Conservation (phyloP, 2,329 filamentous ascomycete genomes). For the Aspergillus sp. region DNA sequence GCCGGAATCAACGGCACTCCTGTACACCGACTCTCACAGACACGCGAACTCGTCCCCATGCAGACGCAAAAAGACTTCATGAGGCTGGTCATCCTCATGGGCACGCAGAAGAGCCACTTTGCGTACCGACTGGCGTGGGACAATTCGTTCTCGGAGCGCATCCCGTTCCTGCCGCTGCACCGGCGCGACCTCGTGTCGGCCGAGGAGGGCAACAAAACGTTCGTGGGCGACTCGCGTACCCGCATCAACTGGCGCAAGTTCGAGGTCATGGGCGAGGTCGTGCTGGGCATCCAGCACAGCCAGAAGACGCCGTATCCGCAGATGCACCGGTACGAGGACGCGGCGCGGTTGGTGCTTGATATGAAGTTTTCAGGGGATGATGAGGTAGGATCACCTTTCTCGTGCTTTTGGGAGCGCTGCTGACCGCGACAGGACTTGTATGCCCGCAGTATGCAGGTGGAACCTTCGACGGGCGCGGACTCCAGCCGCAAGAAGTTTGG, state of each 20-base stretch:
- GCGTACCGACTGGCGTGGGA: conserved; percentile 98
- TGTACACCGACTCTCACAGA: conserved; percentile 78
- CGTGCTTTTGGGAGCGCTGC: background rate
- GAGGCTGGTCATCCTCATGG: conserved; percentile 86
- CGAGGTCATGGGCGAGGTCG: conserved; percentile 88
- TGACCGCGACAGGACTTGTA: conserved; percentile 52
- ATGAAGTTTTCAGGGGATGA: conserved; percentile 80
- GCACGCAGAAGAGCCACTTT: conserved; percentile 85
- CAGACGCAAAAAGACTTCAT: conserved; percentile 80
- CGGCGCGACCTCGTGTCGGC: conserved; percentile 86
- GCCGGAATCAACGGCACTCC: conserved; percentile 88
- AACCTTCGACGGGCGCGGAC: conserved; percentile 43
- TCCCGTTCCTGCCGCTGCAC: conserved; percentile 90
- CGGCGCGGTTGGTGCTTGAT: conserved; percentile 74
- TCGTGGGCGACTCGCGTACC: conserved; percentile 69
- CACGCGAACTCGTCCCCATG: conserved; percentile 69
- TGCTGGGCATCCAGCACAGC: conserved; percentile 86
- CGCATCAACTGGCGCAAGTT: conserved; percentile 98
- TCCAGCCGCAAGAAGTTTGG: conserved; percentile 42
- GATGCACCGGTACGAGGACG: conserved; percentile 65
- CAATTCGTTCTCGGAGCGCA: conserved; percentile 83
- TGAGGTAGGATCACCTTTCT: conserved; percentile 57
- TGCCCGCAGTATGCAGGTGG: conserved; percentile 56
- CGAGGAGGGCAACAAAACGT: conserved; percentile 87
- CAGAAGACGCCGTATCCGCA: conserved; percentile 80